These are phyloP conservation scores for Botryosphaeria agaves DNA, from an alignment of 2,329 filamentous ascomycete genomes.

Conservation along the genomic window DNA sequence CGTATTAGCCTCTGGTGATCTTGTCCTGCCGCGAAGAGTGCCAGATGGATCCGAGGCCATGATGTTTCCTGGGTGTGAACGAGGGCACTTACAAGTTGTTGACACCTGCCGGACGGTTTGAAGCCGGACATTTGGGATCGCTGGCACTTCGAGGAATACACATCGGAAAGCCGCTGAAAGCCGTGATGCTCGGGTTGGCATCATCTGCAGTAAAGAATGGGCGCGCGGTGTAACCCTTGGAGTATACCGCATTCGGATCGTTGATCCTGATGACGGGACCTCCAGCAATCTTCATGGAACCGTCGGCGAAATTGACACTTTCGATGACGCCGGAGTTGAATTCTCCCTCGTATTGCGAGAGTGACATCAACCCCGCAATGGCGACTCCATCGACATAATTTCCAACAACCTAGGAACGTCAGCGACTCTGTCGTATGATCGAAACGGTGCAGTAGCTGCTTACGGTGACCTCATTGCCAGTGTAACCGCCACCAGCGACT, in stretches of 20 bases:
- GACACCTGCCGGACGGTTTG: slow-evolving; percentile 18
- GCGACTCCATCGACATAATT: slow-evolving; percentile 19
- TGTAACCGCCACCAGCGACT: slow-evolving; percentile 9
- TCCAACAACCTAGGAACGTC: slow-evolving; percentile 15
- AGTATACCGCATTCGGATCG: slow-evolving; percentile 8
- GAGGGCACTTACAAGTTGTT: slow-evolving; percentile 8
- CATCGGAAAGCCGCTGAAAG: slow-evolving; percentile 35
- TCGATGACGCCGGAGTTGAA: slow-evolving; percentile 19
- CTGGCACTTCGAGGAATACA: slow-evolving; percentile 27
- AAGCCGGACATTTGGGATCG: slow-evolving; percentile 18
- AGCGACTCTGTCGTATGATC: neutral
- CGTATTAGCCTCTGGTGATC: neutral
- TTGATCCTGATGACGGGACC: slow-evolving; percentile 13
- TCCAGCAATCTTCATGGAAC: slow-evolving; percentile 18
- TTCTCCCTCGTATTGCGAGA: slow-evolving; percentile 20
- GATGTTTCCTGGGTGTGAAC: no score
- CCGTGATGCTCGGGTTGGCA: slow-evolving; percentile 28
- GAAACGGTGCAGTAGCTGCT: slow-evolving; percentile 1
- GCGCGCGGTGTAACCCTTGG: slow-evolving; percentile 13
- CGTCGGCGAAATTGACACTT: slow-evolving; percentile 13
- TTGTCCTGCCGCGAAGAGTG: neutral
- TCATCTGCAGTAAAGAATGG: slow-evolving; percentile 32
- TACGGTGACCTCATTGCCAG: slow-evolving; percentile 11
- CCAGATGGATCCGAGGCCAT: no score
- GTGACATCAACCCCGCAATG: slow-evolving; percentile 21